These are phyloP conservation scores for Fremontodendron californicum DNA, from an alignment of 345 rosid genomes.

Conservation along the genomic window DNA sequence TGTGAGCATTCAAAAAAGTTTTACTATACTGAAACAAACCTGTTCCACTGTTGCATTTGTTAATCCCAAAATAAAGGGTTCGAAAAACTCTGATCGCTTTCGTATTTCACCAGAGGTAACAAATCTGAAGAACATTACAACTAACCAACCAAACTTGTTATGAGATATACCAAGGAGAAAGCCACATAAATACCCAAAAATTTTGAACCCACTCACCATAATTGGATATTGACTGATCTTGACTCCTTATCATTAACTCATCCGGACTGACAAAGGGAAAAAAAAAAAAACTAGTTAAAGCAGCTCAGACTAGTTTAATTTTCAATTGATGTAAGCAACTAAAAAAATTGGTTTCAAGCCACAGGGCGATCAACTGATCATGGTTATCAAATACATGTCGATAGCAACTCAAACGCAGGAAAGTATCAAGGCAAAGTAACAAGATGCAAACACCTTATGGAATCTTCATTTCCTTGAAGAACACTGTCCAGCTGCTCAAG, in stretches of 20 bases:
- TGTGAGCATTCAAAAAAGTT: background rate
- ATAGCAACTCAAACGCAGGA: background rate
- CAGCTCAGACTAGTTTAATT: conserved; percentile 11
- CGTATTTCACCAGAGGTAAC: conserved; percentile 94
- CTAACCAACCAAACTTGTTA: conserved; percentile 62
- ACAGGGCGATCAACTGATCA: background rate
- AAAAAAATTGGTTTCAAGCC: background rate
- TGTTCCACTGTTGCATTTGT: conserved; percentile 86
- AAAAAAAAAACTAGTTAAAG: conserved; percentile 16
- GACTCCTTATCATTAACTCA: conserved; percentile 76
- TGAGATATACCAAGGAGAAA: conserved; percentile 10
- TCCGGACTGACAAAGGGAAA: conserved; percentile 57
- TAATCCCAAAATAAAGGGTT: conserved; percentile 83
- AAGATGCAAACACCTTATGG: conserved; percentile 52
- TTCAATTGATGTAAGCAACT: background rate
- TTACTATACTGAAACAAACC: conserved; percentile 41
- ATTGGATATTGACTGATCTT: conserved; percentile 88
- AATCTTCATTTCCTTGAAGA: conserved; percentile 74
- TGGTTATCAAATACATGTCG: conserved; percentile 1
- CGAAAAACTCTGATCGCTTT: conserved; percentile 81
- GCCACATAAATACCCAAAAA: conserved; percentile 10
- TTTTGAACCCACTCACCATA: conserved; percentile 55
- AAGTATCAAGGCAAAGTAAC: background rate
- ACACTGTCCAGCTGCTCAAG: conserved; percentile 86
- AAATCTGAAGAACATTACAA: conserved; percentile 99